A percentile compares a stretch with the other conserved stretches of the same genome.
Conservation (phyloP, 169 alveolate species). For the Cryptosporidium parvum region DNA sequence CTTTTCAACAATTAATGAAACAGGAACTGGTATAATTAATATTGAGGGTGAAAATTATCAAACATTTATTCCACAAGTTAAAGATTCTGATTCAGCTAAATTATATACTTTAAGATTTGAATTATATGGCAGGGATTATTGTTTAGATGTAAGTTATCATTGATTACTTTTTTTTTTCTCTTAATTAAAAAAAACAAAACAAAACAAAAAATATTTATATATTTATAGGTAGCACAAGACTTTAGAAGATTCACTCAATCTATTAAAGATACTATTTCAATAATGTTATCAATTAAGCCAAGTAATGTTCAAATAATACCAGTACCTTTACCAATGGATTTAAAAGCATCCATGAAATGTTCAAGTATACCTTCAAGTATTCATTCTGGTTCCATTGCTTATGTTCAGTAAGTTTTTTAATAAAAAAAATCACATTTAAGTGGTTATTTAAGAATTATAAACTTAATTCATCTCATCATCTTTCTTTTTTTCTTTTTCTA, state of each 20-base stretch:
- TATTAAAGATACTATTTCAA: constrained; percentile 58
- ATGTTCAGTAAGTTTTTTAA: constrained; percentile 54
- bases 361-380: constrained; percentile 52
- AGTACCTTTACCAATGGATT: constrained; percentile 58
- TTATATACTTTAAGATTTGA: constrained; percentile 50
- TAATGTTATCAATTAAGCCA: constrained; percentile 61
- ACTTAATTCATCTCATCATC: too few species aligned
- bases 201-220: background rate
- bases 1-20: constrained; percentile 27
- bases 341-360: constrained; percentile 24
- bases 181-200: background rate
- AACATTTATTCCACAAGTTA: constrained; percentile 23
- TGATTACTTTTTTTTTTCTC: background rate
- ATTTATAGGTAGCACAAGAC: constrained; percentile 63
- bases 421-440: background rate
- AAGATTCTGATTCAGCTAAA: background rate
- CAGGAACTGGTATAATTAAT: constrained; percentile 53
- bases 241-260: constrained; percentile 70
- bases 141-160: constrained; percentile 62
- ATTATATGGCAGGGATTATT: constrained; percentile 45
- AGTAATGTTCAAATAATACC: constrained; percentile 57
- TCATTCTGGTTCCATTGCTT: constrained; percentile 67
- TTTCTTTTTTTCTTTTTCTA: too few species aligned
- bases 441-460: background rate
- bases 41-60: constrained; percentile 11